These are phyloP conservation scores for Crithidia expoeki DNA, from an alignment of 208 protist genomes.

Conservation along the genomic window DNA sequence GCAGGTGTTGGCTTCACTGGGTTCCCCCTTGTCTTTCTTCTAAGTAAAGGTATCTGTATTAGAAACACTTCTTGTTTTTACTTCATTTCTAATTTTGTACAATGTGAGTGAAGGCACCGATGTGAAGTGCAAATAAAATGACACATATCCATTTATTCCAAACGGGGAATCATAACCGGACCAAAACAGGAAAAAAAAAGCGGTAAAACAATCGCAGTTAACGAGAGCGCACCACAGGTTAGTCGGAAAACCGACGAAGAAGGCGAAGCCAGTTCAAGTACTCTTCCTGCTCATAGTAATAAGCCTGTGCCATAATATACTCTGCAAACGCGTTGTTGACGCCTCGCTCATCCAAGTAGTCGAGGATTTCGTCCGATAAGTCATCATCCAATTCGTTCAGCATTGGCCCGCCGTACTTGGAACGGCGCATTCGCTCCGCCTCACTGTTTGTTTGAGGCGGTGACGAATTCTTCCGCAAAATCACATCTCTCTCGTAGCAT, in stretches of 20 bases:
- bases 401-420: slow-evolving; percentile 77
- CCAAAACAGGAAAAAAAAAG: slow-evolving; percentile 1
- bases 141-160: slow-evolving; percentile 4
- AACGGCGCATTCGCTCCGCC: slow-evolving; percentile 37
- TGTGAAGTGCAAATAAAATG: background rate
- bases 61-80: too few species aligned
- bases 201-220: background rate
- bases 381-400: slow-evolving; percentile 88
- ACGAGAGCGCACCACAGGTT: background rate
- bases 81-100: too few species aligned
- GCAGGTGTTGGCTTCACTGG: too few species aligned
- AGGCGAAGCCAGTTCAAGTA: slow-evolving; percentile 83
- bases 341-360: slow-evolving; percentile 87
- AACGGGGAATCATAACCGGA: background rate
- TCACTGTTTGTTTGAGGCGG: slow-evolving; percentile 22
- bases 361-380: slow-evolving; percentile 84
- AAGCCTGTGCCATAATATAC: slow-evolving; percentile 82
- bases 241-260: slow-evolving; percentile 70
- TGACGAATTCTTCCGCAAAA: background rate
- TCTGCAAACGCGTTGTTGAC: slow-evolving; percentile 89
- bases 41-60: too few species aligned
- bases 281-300: slow-evolving; percentile 84
- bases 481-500: slow-evolving; percentile 27
- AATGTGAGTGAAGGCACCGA: too few species aligned
- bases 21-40: too few species aligned